Percentiles rank a stretch among this genome's conserved stretches.
Conservation (phyloP, 192 early-diverging fungal species). For the Linnemannia exigua region DNA sequence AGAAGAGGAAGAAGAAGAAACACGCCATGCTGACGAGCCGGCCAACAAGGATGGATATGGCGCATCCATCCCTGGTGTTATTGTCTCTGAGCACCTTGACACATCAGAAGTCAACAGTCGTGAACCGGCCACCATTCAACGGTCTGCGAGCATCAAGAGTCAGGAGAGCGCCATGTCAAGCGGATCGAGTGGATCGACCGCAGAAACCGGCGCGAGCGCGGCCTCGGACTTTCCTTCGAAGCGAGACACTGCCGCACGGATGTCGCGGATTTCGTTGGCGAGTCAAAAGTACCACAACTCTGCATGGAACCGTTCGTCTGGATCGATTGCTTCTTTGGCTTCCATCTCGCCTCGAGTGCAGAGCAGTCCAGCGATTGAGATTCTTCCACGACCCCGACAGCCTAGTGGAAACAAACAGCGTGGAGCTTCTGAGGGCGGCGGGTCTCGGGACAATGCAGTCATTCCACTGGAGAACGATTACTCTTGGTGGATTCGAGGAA, state of each 20-base stretch:
- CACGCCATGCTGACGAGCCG: neutral
- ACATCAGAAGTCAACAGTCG: neutral
- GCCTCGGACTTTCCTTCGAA: slow-evolving; percentile 18
- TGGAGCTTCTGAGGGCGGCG: slow-evolving; percentile 2
- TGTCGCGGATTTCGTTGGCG: slow-evolving; percentile 48
- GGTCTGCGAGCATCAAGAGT: slow-evolving; percentile 3
- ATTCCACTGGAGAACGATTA: slow-evolving; percentile 52
- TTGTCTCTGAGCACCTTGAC: slow-evolving; percentile 40
- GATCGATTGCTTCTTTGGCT: slow-evolving; percentile 35
- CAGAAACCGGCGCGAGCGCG: neutral
- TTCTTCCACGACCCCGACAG: slow-evolving; percentile 21
- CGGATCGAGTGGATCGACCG: neutral
- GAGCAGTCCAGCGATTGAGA: slow-evolving; percentile 13
- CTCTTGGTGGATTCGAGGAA: slow-evolving; percentile 86
- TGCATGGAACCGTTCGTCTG: slow-evolving; percentile 28
- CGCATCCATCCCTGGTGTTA: slow-evolving; percentile 28
- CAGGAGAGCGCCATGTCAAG: neutral
- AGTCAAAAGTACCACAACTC: slow-evolving; percentile 50
- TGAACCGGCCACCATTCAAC: neutral
- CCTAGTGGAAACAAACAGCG: slow-evolving; percentile 16
- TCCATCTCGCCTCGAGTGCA: slow-evolving; percentile 9
- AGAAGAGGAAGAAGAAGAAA: slow-evolving; percentile 20
- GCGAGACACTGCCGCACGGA: slow-evolving; percentile 29
- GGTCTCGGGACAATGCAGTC: slow-evolving; percentile 6
- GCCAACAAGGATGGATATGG: neutral